Evolutionary conservation across 2,329 filamentous ascomycete genomes (phyloP).

Genomic region (Pyrenochaeta sp.): DNA sequence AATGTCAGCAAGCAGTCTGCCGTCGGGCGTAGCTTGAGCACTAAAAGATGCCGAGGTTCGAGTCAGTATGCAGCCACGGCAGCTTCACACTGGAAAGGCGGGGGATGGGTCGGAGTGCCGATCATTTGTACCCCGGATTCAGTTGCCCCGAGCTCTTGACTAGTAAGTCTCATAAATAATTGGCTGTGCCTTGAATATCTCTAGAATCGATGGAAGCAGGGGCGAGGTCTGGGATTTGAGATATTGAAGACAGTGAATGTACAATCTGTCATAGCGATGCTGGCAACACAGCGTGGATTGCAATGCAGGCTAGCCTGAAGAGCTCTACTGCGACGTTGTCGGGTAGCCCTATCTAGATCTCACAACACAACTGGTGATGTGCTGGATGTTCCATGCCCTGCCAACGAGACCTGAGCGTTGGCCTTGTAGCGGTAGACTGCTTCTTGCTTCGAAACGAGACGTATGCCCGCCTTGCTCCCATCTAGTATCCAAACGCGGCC

Average conservation of each 20-base stretch:
- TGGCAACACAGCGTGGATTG: not conserved
- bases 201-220: no score
- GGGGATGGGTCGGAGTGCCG: conserved; percentile 12
- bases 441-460: not conserved
- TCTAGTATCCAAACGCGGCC: not conserved
- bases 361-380: not conserved
- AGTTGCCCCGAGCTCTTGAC: no score
- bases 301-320: not conserved
- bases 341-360: not conserved
- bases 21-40: conserved; percentile 1
- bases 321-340: not conserved
- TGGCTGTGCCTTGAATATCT: no score
- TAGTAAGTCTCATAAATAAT: no score
- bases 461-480: not conserved
- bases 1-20: not conserved
- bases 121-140: not conserved
- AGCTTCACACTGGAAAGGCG: conserved; percentile 12
- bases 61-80: conserved; percentile 9
- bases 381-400: not conserved
- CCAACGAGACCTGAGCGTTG: not conserved
- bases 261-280: no score
- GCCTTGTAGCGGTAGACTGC: not conserved
- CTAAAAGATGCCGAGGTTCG: conserved; percentile 32
- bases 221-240: no score
- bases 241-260: no score